Conservation (phyloP, 2,329 filamentous ascomycete species). For the Fusarium armeniacum region DNA sequence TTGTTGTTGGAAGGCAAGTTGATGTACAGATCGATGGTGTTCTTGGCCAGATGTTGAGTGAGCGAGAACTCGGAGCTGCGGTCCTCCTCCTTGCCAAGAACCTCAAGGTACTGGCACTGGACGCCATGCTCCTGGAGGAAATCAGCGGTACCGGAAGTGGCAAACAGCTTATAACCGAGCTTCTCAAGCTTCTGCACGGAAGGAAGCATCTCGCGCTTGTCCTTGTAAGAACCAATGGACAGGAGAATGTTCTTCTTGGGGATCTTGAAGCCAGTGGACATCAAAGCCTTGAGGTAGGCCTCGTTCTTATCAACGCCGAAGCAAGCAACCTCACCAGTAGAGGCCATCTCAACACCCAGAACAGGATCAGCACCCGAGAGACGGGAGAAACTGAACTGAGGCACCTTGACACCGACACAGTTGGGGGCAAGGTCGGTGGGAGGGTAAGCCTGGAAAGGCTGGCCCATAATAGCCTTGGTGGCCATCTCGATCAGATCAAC, state of each 20-base stretch:
- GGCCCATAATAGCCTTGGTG: constrained; percentile 93
- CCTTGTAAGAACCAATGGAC: constrained; percentile 97
- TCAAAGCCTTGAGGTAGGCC: constrained; percentile 94
- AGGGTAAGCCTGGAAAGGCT: constrained; percentile 87
- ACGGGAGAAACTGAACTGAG: constrained; percentile 98
- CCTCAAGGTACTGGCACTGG: constrained; percentile 92
- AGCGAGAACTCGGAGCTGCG: constrained; percentile 97
- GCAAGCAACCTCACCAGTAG: constrained; percentile 96
- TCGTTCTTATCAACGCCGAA: constrained; percentile 98
- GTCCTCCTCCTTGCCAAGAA: constrained; percentile 82
- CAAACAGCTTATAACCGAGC: constrained; percentile 95
- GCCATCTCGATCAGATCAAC: constrained; percentile 99
- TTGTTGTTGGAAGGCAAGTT: constrained; percentile 99
- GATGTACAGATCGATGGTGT: constrained; percentile 98
- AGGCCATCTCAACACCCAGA: constrained; percentile 98
- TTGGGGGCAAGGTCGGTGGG: constrained; percentile 79
- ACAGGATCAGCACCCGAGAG: constrained; percentile 96
- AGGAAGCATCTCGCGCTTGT: constrained; percentile 97
- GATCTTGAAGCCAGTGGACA: constrained; percentile 96
- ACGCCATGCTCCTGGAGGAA: constrained; percentile 95
- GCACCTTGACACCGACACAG: constrained; percentile 96
- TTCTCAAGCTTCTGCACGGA: constrained; percentile 90
- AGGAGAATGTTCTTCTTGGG: constrained; percentile 95
- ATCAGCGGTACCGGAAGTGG: constrained; percentile 95
- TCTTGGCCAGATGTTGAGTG: constrained; percentile 96